Conservation (phyloP, 305 asterid species). For the Rubia peregrina region DNA sequence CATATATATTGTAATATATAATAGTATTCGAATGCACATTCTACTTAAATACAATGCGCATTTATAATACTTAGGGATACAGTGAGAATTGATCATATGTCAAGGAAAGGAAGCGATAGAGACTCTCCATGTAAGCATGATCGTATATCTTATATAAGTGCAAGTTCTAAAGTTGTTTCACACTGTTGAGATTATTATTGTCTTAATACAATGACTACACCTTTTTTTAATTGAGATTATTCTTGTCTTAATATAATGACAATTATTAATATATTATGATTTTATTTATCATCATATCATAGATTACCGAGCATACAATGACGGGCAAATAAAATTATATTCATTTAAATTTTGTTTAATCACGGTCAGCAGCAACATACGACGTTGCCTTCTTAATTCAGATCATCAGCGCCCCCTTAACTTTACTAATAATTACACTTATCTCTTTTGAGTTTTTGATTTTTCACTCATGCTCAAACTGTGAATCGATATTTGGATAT, state of each 20-base stretch:
- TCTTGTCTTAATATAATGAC: neutral
- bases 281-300: neutral
- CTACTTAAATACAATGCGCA: too few species aligned
- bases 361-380: neutral
- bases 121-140: neutral
- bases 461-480: too few species aligned
- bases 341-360: neutral
- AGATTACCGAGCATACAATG: neutral
- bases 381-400: neutral
- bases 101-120: neutral
- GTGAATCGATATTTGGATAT: too few species aligned
- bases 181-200: neutral
- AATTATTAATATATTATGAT: neutral
- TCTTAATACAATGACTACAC: neutral
- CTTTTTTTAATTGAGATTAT: neutral
- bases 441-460: too few species aligned
- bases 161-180: slow-evolving; percentile 1
- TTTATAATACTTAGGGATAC: too few species aligned
- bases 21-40: too few species aligned
- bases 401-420: too few species aligned
- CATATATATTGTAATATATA: too few species aligned
- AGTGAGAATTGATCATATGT: too few species aligned
- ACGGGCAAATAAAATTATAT: neutral
- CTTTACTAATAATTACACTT: too few species aligned
- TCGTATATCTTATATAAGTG: neutral